Evolutionary conservation across 352 stramenopile species (phyloP).

Genomic region (Pythium graminicola): DNA sequence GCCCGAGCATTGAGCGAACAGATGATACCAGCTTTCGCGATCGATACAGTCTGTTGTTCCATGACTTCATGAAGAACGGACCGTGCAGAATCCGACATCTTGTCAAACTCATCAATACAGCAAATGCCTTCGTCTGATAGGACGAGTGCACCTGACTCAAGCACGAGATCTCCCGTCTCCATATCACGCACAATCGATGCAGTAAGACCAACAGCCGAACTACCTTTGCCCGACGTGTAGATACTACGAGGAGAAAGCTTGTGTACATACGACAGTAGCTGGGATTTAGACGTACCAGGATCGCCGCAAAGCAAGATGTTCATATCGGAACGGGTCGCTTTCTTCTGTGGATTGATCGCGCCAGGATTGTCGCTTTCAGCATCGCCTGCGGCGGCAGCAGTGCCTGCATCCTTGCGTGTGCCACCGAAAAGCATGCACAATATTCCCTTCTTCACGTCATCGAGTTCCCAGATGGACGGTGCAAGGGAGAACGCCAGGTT

Average conservation of each 20-base stretch:
- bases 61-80: conserved; percentile 96
- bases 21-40: conserved; percentile 74
- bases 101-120: conserved; percentile 97
- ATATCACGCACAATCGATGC: conserved; percentile 90
- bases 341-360: conserved; percentile 23
- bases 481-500: conserved; percentile 77
- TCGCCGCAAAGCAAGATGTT: conserved; percentile 94
- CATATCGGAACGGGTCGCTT: conserved; percentile 74
- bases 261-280: conserved; percentile 84
- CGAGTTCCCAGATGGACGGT: conserved; percentile 91
- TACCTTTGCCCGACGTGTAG: conserved; percentile 93
- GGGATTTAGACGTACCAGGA: conserved; percentile 91
- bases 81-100: conserved; percentile 83
- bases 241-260: conserved; percentile 85
- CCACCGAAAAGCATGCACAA: conserved; percentile 99
- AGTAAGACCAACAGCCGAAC: conserved; percentile 89
- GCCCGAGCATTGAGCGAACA: conserved; percentile 88
- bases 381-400: conserved; percentile 21
- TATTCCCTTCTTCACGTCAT: conserved; percentile 99
- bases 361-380: conserved; percentile 26
- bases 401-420: conserved; percentile 69
- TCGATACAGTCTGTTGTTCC: conserved; percentile 96
- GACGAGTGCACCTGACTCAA: conserved; percentile 83
- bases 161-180: conserved; percentile 86
- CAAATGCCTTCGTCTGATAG: conserved; percentile 90